Base-by-base conservation (phyloP, 2,329 filamentous ascomycete genomes). In the Zalaria sp. region DNA sequence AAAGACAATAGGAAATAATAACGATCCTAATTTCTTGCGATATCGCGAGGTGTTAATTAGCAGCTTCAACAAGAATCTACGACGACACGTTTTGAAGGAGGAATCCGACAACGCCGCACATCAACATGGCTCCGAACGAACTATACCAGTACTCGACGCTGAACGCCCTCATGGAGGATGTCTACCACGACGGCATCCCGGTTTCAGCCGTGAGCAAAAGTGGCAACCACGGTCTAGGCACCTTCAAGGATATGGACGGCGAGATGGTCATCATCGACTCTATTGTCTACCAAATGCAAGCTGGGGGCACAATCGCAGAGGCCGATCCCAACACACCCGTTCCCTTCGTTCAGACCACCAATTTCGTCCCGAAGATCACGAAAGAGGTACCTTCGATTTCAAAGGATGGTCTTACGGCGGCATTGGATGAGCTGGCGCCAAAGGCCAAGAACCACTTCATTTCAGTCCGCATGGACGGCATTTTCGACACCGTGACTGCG, bases 141-240 rank as follows among this genome's bases (percentile, higher is more conserved):
- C 58, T 65, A 34, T 67, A 66, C 51, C 64, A 67, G 47, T 67
- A 59, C 52, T 63, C 58, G 29, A 51, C 66, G 4, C 53, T 67
- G 39, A 63, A 60, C 42, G 64, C 64, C 26, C 50, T 68, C 3
- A 67, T 68, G 64, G 58, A 60, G 39, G 65, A 63, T 10, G 55
- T 67, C 34, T 64, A 62, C 44, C 62, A 67, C 47, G 61, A 62
- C 36, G 67, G 67, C 31, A 69, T 69, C 43, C 53, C 64, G 39
- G 67, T 64, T 38, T 59, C 65, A 34, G 60, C 68, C 50, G 61
- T 71, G 43, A 54, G 62, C 9, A 52, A 57, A 34, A 62, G 68
- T 49, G 68, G 69, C 39, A 68, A 68, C 49, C 60, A 69, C 57
- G 69, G 68, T 44, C 60, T 72, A 6, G 68, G 68, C 44, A 66